These are phyloP conservation scores for Penicillium coprophilum DNA, from an alignment of 495 filamentous ascomycete genomes.

Conservation along the genomic window DNA sequence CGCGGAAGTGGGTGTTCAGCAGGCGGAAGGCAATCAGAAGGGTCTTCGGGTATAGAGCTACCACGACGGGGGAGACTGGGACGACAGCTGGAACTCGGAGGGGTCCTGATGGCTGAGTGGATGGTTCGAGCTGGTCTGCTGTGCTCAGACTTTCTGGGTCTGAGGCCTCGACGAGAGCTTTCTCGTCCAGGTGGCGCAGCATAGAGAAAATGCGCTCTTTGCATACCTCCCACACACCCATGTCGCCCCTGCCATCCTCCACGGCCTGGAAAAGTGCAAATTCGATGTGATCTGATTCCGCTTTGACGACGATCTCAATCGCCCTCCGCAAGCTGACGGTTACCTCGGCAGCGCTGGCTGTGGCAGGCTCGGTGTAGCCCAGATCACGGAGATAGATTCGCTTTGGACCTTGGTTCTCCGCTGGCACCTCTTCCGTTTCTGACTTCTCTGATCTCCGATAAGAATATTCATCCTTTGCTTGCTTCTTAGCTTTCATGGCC, in stretches of 20 bases:
- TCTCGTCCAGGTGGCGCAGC: slow-evolving; percentile 44
- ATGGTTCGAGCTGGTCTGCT: neutral
- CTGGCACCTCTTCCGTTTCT: slow-evolving; percentile 4
- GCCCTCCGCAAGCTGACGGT: slow-evolving; percentile 26
- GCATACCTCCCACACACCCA: slow-evolving; percentile 69
- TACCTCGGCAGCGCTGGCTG: slow-evolving; percentile 4
- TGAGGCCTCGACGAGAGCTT: slow-evolving; percentile 8
- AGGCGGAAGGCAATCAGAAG: slow-evolving; percentile 63
- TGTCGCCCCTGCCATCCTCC: slow-evolving; percentile 55
- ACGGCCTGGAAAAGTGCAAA: slow-evolving; percentile 29
- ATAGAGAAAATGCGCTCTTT: slow-evolving; percentile 68
- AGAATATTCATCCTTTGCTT: neutral
- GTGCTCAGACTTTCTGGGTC: neutral
- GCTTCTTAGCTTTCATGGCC: neutral
- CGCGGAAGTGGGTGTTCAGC: slow-evolving; percentile 59
- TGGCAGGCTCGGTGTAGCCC: slow-evolving; percentile 23
- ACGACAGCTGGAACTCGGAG: slow-evolving; percentile 35
- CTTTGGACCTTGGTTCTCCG: neutral
- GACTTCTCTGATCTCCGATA: slow-evolving; percentile 5
- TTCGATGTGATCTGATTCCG: slow-evolving; percentile 33
- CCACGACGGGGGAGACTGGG: slow-evolving; percentile 55
- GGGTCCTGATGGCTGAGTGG: slow-evolving; percentile 3
- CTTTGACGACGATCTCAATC: slow-evolving; percentile 28
- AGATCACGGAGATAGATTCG: slow-evolving; percentile 22
- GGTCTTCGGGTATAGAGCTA: slow-evolving; percentile 64